Base-by-base conservation (phyloP, 1,139 yeast genomes). In the Candida frijolesensis region DNA sequence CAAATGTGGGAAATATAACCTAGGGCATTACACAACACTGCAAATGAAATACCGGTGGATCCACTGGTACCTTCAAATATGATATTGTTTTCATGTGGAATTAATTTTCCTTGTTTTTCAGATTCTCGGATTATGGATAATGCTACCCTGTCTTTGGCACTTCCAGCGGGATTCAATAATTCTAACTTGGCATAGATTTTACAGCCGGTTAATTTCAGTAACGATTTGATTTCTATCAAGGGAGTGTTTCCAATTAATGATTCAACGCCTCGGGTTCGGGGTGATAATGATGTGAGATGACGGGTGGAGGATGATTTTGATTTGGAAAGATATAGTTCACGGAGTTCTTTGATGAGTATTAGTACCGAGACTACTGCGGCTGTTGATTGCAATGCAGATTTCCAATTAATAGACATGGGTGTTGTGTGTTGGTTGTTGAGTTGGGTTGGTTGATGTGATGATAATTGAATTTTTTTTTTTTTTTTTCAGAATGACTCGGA, bases 51-150 rank as follows among this genome's bases (percentile, higher is more conserved):
- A 8, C 99, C 99, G 0, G 99, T 94, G 0, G 97, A 89, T 0
- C 98, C 98, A 10, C 95, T 85, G 0, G 98, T 94, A 3, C 99
- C 99, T 71, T 94, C 99, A 64, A 86, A 91, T 4, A 89, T 83
- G 16, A 85, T 78, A 62, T 89, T 91, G 5, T 74, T 74, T 40
- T 68, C 59, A 50, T 82, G 65, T 0, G 91, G 92, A 8, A 71
- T 65, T 41, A 92, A 65, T 12, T 73, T 65, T 0, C 94, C 95
- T 42, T 62, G 56, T 11, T 57, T 50, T 65, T 89, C 97, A 50
- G 89, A 88, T 16, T 80, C 81, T 49, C 82, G 71, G 32, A 92
- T 86, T 58, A 94, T 87, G 1, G 96, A 88, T 46, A 89, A 75
- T 1, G 98, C 99, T 39, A 94, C 96, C 49, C 99, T 74, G 63